Evolutionary conservation across 2,329 filamentous ascomycete genomes (phyloP), one percentile per base, ranked within the genome.

Genomic region (Amauroascus niger): DNA sequence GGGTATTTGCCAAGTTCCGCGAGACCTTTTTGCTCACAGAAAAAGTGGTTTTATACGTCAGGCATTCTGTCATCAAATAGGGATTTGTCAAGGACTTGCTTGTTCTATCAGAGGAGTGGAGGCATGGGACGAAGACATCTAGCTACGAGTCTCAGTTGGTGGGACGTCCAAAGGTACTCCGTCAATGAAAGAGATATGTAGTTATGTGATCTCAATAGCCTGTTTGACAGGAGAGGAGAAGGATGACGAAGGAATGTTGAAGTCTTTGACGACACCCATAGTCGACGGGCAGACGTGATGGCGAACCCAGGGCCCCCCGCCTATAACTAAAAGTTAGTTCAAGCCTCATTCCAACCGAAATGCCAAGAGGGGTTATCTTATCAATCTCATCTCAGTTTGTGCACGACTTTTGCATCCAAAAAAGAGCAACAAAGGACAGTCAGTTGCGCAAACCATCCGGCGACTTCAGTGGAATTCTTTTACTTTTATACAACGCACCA

Each of bases 1-100:
- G 61, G 2, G 68, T 70, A 47, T 71, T 74, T 35, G 64, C 63
- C 18, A 72, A 69, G 49, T 70, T 75, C 52, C 62, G 67, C n/a
- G 71, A 67, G 47, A 72, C 67, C 69, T 72, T 44, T 39, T 37
- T 22, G 3, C 2, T 6, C 35, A 20, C 14, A 46, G 32, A 26
- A 52, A 20, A 45, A 14, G 8, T n/a, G 13, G 6, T 24, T 16
- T 24, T 2, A 28, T 52, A 37, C 18, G 24, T 14, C 13, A 35
- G 6, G 18, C 11, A 7, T 26, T 24, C 35, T n/a, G 35, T 22
- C 28, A 7, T n/a, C 14, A 28, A n/a, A 22, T n/a, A 13, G 41
- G 41, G 41, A 16, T 7, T n/a, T n/a, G 9, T 9, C 16, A 37
- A n/a, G 16, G 20, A 52, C 50, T 52, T 52, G 41, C 50, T 46